phyloP scores from a whole-genome alignment of 1,284 basidiomycete species.

The Rhodotorula sp. region DNA sequence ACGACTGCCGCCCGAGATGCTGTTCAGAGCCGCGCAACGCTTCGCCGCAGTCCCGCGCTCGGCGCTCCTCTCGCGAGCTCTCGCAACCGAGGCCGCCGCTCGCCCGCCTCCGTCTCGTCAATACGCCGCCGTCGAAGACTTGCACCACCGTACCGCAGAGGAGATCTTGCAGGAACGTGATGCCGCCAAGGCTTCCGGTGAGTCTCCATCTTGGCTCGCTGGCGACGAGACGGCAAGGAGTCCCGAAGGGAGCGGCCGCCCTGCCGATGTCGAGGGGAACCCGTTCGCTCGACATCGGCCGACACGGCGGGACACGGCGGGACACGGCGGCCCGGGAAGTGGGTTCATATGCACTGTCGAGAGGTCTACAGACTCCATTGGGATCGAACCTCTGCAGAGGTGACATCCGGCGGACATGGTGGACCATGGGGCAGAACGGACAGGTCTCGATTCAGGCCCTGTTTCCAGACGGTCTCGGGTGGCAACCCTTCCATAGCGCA shows the following conservation, averaged over 20 bases:
- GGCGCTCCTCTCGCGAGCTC: conserved; percentile 4
- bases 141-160: conserved; percentile 71
- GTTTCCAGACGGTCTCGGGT: too few relatives aligned
- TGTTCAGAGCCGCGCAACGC: conserved; percentile 4
- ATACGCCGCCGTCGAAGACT: conserved; percentile 44
- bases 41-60: neutral
- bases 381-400: too few relatives aligned
- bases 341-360: too few relatives aligned
- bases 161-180: conserved; percentile 76
- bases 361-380: too few relatives aligned
- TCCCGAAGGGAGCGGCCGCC: neutral
- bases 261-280: neutral
- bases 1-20: neutral
- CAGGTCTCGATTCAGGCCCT: too few relatives aligned
- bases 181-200: conserved; percentile 71
- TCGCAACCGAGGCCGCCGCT: conserved; percentile 27
- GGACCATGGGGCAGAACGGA: too few relatives aligned
- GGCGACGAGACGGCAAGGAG: neutral
- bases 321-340: too few relatives aligned
- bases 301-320: too few relatives aligned
- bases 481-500: too few relatives aligned
- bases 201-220: conserved; percentile 41
- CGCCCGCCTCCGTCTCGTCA: conserved; percentile 23
- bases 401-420: too few relatives aligned
- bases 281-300: too few relatives aligned